Conservation (phyloP, 208 protist genomes). For the Phytomonas sp. region DNA sequence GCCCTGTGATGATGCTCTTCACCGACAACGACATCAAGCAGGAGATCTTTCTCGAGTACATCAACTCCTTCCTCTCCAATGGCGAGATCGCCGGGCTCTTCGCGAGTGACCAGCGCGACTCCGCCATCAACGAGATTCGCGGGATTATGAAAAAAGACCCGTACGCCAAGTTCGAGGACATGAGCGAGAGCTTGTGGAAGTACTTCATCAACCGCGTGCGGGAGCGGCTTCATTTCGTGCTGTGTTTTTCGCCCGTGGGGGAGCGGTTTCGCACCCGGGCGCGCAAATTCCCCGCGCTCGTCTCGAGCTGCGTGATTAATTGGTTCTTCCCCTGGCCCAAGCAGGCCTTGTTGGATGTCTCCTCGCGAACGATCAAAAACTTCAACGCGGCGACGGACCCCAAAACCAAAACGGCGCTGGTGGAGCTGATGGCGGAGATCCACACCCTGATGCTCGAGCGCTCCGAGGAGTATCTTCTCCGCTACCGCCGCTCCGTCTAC, state of each 20-base stretch:
- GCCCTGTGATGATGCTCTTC: slow-evolving; percentile 94
- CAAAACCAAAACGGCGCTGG: slow-evolving; percentile 82
- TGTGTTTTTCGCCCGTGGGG: slow-evolving; percentile 97
- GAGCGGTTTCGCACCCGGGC: slow-evolving; percentile 94
- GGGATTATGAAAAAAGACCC: slow-evolving; percentile 92
- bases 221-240: slow-evolving; percentile 95
- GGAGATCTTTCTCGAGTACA: slow-evolving; percentile 97
- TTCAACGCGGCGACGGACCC: slow-evolving; percentile 91
- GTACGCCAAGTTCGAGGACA: slow-evolving; percentile 92
- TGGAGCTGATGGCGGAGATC: slow-evolving; percentile 89
- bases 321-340: slow-evolving; percentile 98
- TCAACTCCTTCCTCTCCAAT: slow-evolving; percentile 95
- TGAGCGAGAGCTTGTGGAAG: slow-evolving; percentile 92
- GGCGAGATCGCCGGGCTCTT: slow-evolving; percentile 97
- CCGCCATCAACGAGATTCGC: slow-evolving; percentile 93
- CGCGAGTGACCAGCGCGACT: slow-evolving; percentile 94
- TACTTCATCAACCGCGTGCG: slow-evolving; percentile 96
- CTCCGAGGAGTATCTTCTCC: slow-evolving; percentile 88
- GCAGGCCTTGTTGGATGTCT: slow-evolving; percentile 92
- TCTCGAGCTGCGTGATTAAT: slow-evolving; percentile 96
- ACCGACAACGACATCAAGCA: slow-evolving; percentile 98
- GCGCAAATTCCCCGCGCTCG: slow-evolving; percentile 96
- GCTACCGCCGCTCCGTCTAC: slow-evolving; percentile 90
- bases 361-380: slow-evolving; percentile 76
- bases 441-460: slow-evolving; percentile 87